Percentiles rank a stretch among this genome's conserved stretches.
Conservation (phyloP, 1,139 yeast genomes). For the Hansenula anomala region DNA sequence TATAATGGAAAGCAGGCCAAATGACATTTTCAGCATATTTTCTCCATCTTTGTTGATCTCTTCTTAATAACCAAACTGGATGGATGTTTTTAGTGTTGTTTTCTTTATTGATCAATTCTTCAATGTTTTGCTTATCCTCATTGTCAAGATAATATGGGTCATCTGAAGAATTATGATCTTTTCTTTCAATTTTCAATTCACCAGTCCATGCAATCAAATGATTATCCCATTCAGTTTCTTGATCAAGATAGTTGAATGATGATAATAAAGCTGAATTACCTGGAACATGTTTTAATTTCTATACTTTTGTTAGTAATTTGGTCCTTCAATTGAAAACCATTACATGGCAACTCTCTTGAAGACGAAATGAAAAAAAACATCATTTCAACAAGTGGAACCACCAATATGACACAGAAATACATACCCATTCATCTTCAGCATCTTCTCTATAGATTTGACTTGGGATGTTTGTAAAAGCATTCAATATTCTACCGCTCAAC, state of each 20-base stretch:
- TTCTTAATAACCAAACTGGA: constrained; percentile 81
- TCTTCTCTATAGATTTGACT: constrained; percentile 48
- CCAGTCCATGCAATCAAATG: constrained; percentile 96
- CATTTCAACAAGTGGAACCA: no score
- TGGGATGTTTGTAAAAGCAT: constrained; percentile 67
- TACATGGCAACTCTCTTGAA: no score
- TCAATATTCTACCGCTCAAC: constrained; percentile 53
- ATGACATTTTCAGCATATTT: constrained; percentile 82
- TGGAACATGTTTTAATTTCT: constrained; percentile 61
- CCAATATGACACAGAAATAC: no score
- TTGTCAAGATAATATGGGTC: constrained; percentile 62
- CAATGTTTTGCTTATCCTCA: constrained; percentile 47
- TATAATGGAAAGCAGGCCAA: constrained; percentile 95
- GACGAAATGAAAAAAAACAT: no score
- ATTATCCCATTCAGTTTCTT: constrained; percentile 78
- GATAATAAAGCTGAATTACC: constrained; percentile 87
- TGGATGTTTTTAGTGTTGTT: constrained; percentile 52
- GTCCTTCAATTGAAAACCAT: no score
- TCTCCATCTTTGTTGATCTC: constrained; percentile 74
- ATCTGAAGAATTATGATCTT: constrained; percentile 22
- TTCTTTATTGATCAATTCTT: constrained; percentile 37
- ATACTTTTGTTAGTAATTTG: no score
- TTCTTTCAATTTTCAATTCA: constrained; percentile 43
- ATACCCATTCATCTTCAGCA: constrained; percentile 26
- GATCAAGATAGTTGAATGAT: constrained; percentile 59